Evolutionary conservation across 148 eudicot species (phyloP), one percentile per base, ranked within the genome.

Genomic region (Mesembryanthemum crystallinum): DNA sequence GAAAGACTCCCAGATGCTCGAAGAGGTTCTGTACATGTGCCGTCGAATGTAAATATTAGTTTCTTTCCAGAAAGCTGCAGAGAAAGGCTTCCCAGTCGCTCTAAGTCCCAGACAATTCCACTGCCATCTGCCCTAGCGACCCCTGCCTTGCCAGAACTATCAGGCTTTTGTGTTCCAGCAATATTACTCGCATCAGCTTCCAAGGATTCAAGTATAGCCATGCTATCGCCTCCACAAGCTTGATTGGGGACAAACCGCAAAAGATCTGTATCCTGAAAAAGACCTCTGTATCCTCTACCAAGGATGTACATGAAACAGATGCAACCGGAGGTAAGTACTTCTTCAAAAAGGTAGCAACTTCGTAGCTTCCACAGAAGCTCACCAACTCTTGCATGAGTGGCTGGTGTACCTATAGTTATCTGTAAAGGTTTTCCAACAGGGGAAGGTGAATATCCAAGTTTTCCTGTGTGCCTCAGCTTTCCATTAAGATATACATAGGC

Each of bases 221-320:
- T 92, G 83, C 89, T 88, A 76, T 94, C 99, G 32, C 99, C 99
- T 69, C 98, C 94, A 83, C 98, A 92, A 57, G 99, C 99, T 87
- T 91, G 98, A 82, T 87, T 87, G 17, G 98, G 99, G 73, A 96
- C 98, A 89, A 92, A 92, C 42, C 79, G 91, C 82, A 92, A 76
- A 75, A 96, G 86, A 83, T 96, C 85, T 69, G 94, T 86, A 71
- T 96, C 99, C 81, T 96, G 99, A 82, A 89, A 96, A 75, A 96
- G 92, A 33, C 99, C 99, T 86, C 97, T 87, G 83, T 96, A 96
- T 55, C 99, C 99, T 85, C 99, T 87, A 77, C 99, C 99, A 82
- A 96, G 93, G 78, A 96, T 91, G 84, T 92, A 96, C 98, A 96
- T 92, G 78, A 96, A 96, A 85, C 89, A 92, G 57, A 96, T 88